Evolutionary conservation across 352 stramenopile species (phyloP).

Genomic region (Globisporangium sylvaticum): DNA sequence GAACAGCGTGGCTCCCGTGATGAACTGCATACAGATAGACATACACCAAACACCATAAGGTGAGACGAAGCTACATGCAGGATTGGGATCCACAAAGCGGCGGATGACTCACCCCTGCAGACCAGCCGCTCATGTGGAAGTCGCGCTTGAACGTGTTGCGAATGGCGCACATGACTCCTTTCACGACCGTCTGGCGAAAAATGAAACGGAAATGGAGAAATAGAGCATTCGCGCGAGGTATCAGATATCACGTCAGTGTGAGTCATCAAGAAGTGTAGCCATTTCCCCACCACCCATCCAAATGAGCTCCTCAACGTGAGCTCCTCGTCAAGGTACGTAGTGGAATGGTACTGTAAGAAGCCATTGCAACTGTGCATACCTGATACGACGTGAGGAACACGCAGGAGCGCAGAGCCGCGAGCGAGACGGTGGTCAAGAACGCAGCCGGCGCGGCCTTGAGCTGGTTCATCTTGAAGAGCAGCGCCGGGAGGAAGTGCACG

Average conservation of each 20-base stretch:
- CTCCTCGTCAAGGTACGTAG: background rate
- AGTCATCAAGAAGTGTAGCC: slow-evolving; percentile 5
- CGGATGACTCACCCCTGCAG: slow-evolving; percentile 38
- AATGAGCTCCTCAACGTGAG: background rate
- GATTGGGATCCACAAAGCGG: background rate
- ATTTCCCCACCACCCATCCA: background rate
- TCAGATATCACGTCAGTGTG: background rate
- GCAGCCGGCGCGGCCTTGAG: background rate
- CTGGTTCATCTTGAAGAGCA: slow-evolving; percentile 43
- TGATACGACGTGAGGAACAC: slow-evolving; percentile 45
- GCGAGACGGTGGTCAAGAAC: slow-evolving; percentile 4
- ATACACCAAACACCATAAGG: background rate
- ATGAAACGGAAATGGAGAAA: background rate
- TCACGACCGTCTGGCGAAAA: slow-evolving; percentile 46
- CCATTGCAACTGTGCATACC: slow-evolving; percentile 22
- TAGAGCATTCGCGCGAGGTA: background rate
- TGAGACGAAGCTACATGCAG: background rate
- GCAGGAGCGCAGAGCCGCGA: slow-evolving; percentile 5
- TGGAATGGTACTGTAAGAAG: background rate
- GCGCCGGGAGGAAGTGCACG: slow-evolving; percentile 66
- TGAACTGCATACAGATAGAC: slow-evolving; percentile 25
- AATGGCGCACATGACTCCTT: slow-evolving; percentile 60
- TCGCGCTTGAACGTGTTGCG: slow-evolving; percentile 71
- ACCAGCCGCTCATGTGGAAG: slow-evolving; percentile 32
- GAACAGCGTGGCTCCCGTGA: slow-evolving; percentile 55